Evolutionary conservation across 1,284 basidiomycete genomes (phyloP), one percentile per base, ranked within the genome.

Genomic region (Exsudoporus floridanus): DNA sequence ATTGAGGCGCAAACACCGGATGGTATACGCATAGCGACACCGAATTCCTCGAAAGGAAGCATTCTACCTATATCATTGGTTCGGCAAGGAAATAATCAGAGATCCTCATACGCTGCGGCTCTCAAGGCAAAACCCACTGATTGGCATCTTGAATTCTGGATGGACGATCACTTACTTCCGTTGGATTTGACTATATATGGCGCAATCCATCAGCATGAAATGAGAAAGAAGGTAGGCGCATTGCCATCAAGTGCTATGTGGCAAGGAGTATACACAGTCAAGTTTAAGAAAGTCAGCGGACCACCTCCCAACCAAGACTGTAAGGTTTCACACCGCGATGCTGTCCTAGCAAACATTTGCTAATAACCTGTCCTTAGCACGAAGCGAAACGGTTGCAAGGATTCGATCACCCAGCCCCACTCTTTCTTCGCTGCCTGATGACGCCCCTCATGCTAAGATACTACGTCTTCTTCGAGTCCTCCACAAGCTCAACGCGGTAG

Each of bases 1-100:
- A 83, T 98, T 8, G 93, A 94, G 65, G 95, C 94, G 9, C 92
- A 97, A 70, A 98, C 96, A 0, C 94, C 96, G 0, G 92, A 98
- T 56, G 96, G 96, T 1, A 98, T 95, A 0, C 83, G 94, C 19
- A 86, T 99, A 31, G 84, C 90, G 2, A 98, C 96, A 7, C 96
- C 96, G 0, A 86, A 79, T 61, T 76, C 81, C 49, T 67, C 73
- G 16, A 70, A 75, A 50, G 69, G 66, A 43, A 73, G 66, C 18
- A 72, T 73, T 34, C 70, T 71, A 19, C 49, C 65, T 28, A 58
- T 70, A 12, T 69, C 75, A 1, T 63, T 70, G 4, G 64, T 71
- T 39, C 77, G 62, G 63, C 74, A 48, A 66, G 72, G 80, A 0
- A 72, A 78, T 12, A 71, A 77, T 5, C 75, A 77, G 21, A 79